Evolutionary conservation across 345 rosid genomes (phyloP).

Genomic region (Clarkia xantiana): DNA sequence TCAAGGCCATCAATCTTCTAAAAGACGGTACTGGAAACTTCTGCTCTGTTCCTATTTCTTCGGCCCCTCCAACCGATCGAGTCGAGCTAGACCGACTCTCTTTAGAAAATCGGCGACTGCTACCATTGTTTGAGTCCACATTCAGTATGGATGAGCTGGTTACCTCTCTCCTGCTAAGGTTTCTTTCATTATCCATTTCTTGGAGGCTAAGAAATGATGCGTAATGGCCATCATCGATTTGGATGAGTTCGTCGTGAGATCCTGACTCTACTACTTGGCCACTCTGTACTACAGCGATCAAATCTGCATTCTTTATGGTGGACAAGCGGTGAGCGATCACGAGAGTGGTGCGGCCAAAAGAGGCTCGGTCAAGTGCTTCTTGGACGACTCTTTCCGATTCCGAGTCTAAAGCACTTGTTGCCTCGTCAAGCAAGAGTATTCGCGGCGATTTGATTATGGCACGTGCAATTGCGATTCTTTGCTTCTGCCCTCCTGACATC

Average conservation of each 20-base stretch:
- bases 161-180: not conserved
- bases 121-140: not conserved
- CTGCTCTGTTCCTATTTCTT: not conserved
- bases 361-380: slow-evolving; percentile 20
- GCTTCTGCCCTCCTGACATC: slow-evolving; percentile 33
- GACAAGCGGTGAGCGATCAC: slow-evolving; percentile 25
- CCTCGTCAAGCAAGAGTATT: slow-evolving; percentile 28
- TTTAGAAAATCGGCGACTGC: no score
- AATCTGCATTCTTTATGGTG: slow-evolving; percentile 17
- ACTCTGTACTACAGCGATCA: slow-evolving; percentile 16
- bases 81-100: no score
- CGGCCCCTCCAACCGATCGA: not conserved
- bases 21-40: slow-evolving; percentile 11
- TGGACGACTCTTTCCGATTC: slow-evolving; percentile 23
- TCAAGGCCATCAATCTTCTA: slow-evolving; percentile 13
- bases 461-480: slow-evolving; percentile 27
- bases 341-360: slow-evolving; percentile 19
- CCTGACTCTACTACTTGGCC: slow-evolving; percentile 21
- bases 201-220: slow-evolving; percentile 1
- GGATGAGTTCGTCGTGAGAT: slow-evolving; percentile 18
- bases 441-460: slow-evolving; percentile 26
- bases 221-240: slow-evolving; percentile 14
- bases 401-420: slow-evolving; percentile 27
- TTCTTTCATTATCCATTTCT: slow-evolving; percentile 1
- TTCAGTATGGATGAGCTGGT: not conserved